Conservation (phyloP, 495 filamentous ascomycete species). For the Letharia lupina region DNA sequence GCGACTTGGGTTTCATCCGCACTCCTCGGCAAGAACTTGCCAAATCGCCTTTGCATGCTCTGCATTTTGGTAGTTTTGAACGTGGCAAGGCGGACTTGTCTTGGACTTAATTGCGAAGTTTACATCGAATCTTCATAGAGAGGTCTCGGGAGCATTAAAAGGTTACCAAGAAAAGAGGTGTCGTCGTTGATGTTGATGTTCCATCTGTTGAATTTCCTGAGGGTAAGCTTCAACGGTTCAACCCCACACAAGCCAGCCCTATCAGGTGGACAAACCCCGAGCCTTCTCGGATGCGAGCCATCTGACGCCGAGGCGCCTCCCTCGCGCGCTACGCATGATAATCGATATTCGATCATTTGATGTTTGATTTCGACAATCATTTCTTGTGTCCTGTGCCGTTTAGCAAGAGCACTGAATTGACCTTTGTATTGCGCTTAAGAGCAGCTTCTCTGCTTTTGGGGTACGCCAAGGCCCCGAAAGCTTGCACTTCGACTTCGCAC, state of each 20-base stretch:
- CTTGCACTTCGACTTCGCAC: neutral
- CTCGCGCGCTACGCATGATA: neutral
- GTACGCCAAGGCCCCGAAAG: neutral
- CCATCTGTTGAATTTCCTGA: neutral
- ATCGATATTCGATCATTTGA: too few species aligned
- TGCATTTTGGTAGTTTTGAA: constrained; percentile 48
- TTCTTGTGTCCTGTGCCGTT: too few species aligned
- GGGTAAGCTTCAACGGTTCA: constrained; percentile 1
- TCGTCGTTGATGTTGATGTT: neutral
- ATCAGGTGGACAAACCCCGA: neutral
- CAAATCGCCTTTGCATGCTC: constrained; percentile 67
- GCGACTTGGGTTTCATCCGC: constrained; percentile 74
- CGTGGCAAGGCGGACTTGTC: neutral
- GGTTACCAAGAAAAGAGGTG: neutral
- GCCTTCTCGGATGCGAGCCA: neutral
- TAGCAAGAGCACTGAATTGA: neutral
- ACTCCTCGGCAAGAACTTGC: constrained; percentile 57
- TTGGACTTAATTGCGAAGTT: neutral
- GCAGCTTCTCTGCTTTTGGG: neutral
- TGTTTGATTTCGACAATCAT: too few species aligned
- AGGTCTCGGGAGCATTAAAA: neutral
- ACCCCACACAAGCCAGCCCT: constrained; percentile 5
- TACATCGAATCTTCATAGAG: neutral
- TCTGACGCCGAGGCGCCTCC: neutral
- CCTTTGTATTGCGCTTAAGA: neutral